Evolutionary conservation across 1,139 yeast genomes (phyloP).

Genomic region (Yueomyces sp.): DNA sequence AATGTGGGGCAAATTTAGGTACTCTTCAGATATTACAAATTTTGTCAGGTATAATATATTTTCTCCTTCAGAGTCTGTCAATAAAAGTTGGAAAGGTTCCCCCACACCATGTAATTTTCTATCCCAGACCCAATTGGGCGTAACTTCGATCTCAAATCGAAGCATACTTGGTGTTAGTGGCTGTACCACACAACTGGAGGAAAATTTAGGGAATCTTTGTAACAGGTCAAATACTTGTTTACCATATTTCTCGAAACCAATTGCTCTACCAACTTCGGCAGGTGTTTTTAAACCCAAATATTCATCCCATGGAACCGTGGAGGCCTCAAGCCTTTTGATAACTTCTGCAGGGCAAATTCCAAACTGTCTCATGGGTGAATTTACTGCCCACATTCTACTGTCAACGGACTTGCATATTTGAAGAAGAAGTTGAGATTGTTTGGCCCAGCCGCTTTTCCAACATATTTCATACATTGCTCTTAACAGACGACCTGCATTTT

Average conservation of each 20-base stretch:
- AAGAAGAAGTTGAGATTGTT: conserved; percentile 43
- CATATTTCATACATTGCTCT: conserved; percentile 80
- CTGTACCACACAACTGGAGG: conserved; percentile 47
- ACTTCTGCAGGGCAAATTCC: conserved; percentile 54
- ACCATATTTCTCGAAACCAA: conserved; percentile 61
- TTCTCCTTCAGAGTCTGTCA: conserved; percentile 82
- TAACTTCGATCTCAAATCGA: conserved; percentile 50
- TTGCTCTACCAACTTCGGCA: conserved; percentile 70
- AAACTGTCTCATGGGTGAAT: conserved; percentile 81
- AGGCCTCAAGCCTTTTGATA: conserved; percentile 62
- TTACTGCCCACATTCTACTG: conserved; percentile 70
- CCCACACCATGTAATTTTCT: conserved; percentile 43
- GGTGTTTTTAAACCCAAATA: conserved; percentile 46
- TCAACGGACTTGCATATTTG: conserved; percentile 73
- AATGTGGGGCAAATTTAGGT: conserved; percentile 40
- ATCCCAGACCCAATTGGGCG: conserved; percentile 76
- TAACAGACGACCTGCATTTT: conserved; percentile 81
- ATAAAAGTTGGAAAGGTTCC: conserved; percentile 56
- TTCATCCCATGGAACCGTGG: conserved; percentile 72
- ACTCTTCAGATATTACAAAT: conserved; percentile 37
- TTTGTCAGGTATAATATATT: conserved; percentile 47
- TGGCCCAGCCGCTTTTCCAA: conserved; percentile 60
- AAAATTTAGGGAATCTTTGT: conserved; percentile 58
- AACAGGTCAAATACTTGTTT: conserved; percentile 47
- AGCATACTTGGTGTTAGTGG: conserved; percentile 65